A percentile compares a stretch with the other conserved stretches of the same genome.
Conservation (phyloP, 768 basidiomycete species). For the Lactarius hengduanensis region DNA sequence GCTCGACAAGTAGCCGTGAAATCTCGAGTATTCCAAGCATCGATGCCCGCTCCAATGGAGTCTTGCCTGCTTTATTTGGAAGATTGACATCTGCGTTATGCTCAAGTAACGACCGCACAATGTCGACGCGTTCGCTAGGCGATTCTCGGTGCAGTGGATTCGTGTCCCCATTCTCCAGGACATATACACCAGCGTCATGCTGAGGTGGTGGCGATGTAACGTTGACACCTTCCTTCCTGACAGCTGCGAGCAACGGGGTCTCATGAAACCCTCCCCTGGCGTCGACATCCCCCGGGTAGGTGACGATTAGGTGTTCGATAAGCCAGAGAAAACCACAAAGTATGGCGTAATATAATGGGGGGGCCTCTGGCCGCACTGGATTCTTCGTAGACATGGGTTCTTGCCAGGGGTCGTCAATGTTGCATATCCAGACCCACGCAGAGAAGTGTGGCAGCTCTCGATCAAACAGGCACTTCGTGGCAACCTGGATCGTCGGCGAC, state of each 20-base stretch:
- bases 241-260: not conserved
- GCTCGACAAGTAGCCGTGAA: too few relatives aligned
- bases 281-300: not conserved
- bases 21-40: too few relatives aligned
- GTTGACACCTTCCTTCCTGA: not conserved
- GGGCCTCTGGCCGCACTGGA: not conserved
- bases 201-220: too few relatives aligned
- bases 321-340: slow-evolving; percentile 4
- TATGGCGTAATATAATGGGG: not conserved
- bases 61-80: too few relatives aligned
- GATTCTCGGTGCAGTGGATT: not conserved
- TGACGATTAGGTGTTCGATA: not conserved
- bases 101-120: not conserved
- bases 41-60: not conserved
- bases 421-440: not conserved
- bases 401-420: not conserved
- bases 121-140: not conserved
- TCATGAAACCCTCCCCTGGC: not conserved
- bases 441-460: not conserved
- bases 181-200: too few relatives aligned
- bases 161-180: too few relatives aligned
- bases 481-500: not conserved
- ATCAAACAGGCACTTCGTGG: not conserved
- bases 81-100: not conserved
- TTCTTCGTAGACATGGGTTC: not conserved